phyloP scores from a whole-genome alignment of 345 rosid species.

The Ailanthus altissimus region DNA sequence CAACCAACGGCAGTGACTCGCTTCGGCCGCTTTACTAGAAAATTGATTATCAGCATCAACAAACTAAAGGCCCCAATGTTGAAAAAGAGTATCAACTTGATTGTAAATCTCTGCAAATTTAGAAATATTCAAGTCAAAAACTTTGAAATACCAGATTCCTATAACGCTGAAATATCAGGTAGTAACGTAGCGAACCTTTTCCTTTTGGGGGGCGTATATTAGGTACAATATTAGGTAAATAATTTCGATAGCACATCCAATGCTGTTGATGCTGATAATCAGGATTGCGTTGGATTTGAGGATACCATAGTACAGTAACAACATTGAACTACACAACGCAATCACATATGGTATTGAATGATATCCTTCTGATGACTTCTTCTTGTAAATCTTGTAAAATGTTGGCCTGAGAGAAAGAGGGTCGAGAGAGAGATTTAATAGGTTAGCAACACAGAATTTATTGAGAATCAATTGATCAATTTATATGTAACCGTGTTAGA shows the following conservation, averaged over 20 bases:
- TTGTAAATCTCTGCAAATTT: constrained; percentile 45
- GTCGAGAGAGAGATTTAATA: neutral
- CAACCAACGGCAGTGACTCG: constrained; percentile 67
- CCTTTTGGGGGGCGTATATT: constrained; percentile 56
- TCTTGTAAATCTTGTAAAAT: constrained; percentile 56
- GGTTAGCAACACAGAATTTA: no score
- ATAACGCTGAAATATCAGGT: neutral
- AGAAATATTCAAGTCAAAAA: neutral
- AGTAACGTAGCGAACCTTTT: constrained; percentile 38
- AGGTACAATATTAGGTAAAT: constrained; percentile 51
- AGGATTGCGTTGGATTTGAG: constrained; percentile 50
- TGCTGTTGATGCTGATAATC: constrained; percentile 61
- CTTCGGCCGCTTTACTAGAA: constrained; percentile 34
- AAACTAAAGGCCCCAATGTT: constrained; percentile 60
- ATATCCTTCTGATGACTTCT: constrained; percentile 69
- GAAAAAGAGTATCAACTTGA: constrained; percentile 52
- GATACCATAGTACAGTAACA: constrained; percentile 62
- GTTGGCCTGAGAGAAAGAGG: constrained; percentile 58
- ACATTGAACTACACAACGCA: constrained; percentile 62
- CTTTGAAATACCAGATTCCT: neutral
- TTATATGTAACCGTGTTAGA: no score
- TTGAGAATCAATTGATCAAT: no score
- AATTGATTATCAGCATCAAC: constrained; percentile 40
- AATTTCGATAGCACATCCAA: constrained; percentile 59
- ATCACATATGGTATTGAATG: constrained; percentile 70